These are phyloP conservation scores for Ciborinia camelliae DNA, from an alignment of 2,329 filamentous ascomycete genomes.

Conservation along the genomic window DNA sequence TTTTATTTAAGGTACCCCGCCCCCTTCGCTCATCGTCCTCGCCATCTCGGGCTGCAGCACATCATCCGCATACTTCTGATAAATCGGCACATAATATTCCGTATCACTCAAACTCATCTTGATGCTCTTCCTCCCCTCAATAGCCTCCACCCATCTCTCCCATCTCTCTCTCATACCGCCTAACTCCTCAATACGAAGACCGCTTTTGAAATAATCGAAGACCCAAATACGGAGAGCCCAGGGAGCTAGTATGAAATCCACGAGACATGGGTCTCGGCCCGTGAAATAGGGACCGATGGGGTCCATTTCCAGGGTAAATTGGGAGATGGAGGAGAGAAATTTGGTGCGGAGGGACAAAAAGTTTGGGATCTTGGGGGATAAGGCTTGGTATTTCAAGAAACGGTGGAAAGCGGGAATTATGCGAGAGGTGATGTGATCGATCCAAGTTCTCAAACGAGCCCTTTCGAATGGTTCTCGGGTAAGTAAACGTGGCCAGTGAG, in stretches of 20 bases:
- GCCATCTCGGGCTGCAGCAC: constrained; percentile 59
- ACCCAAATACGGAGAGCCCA: constrained; percentile 71
- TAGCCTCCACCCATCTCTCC: constrained; percentile 59
- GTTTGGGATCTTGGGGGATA: constrained; percentile 43
- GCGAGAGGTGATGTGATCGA: constrained; percentile 64
- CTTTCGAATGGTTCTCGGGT: constrained; percentile 60
- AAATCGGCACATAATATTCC: constrained; percentile 65
- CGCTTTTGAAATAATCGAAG: constrained; percentile 71
- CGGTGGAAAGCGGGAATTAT: constrained; percentile 69
- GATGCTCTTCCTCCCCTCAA: constrained; percentile 59
- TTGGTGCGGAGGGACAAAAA: constrained; percentile 55
- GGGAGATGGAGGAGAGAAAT: constrained; percentile 56
- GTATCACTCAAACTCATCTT: constrained; percentile 65
- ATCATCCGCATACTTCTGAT: constrained; percentile 64
- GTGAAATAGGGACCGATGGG: constrained; percentile 63
- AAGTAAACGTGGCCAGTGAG: constrained; percentile 47
- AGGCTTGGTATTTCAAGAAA: constrained; percentile 52
- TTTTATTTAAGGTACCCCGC: constrained; percentile 52
- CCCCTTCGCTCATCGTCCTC: constrained; percentile 60
- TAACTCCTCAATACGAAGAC: constrained; percentile 45
- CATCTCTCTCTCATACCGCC: constrained; percentile 61
- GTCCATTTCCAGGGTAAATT: constrained; percentile 61
- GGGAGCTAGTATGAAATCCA: constrained; percentile 69
- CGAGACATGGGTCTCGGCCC: constrained; percentile 59
- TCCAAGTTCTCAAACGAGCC: constrained; percentile 65